Evolutionary conservation across 805 yeast species (phyloP).

Genomic region (Candida bentonensis): DNA sequence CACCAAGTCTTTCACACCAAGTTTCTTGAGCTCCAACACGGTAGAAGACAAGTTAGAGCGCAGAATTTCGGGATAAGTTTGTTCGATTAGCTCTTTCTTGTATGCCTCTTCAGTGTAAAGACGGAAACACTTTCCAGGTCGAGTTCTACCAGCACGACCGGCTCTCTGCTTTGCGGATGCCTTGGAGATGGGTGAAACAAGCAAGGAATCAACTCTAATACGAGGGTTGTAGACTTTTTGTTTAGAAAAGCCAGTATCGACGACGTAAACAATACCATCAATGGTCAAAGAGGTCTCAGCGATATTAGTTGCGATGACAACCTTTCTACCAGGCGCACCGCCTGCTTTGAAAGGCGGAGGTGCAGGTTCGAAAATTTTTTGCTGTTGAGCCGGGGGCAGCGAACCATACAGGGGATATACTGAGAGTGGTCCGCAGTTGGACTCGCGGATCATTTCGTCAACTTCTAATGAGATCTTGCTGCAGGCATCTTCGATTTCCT

Average conservation of each 20-base stretch:
- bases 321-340: conserved; percentile 91
- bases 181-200: conserved; percentile 92
- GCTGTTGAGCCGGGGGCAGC: conserved; percentile 90
- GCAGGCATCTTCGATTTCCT: conserved; percentile 95
- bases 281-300: conserved; percentile 97
- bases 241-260: conserved; percentile 94
- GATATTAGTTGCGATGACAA: conserved; percentile 83
- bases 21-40: conserved; percentile 81
- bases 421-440: conserved; percentile 73
- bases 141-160: conserved; percentile 99
- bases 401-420: conserved; percentile 96
- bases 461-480: conserved; percentile 76
- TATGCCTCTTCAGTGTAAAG: conserved; percentile 94
- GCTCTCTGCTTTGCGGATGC: conserved; percentile 98
- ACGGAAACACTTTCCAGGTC: conserved; percentile 96
- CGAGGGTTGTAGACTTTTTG: conserved; percentile 95
- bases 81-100: conserved; percentile 84
- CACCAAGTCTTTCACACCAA: conserved; percentile 90
- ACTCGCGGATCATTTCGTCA: conserved; percentile 79
- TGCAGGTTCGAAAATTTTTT: conserved; percentile 84
- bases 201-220: conserved; percentile 83
- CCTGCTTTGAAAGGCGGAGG: conserved; percentile 55
- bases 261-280: conserved; percentile 94
- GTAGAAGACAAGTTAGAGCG: conserved; percentile 84
- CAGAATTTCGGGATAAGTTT: conserved; percentile 90